A percentile compares a stretch with the other conserved stretches of the same genome.
phyloP scores from a whole-genome alignment of 306 rosid genomes.

The Trichosanthes cucumerina region DNA sequence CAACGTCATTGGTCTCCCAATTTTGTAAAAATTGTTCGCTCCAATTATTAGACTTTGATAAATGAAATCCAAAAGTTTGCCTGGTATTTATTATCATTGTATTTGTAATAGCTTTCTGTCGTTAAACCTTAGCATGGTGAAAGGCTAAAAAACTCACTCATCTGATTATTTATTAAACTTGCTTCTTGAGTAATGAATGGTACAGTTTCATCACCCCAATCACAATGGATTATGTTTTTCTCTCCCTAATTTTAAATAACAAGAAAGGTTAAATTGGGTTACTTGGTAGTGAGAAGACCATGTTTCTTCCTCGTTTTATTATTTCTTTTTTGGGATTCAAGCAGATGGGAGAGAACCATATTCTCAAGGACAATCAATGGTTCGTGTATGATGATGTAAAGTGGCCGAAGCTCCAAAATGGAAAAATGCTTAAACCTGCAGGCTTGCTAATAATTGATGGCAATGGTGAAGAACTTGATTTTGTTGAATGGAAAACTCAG shows the following conservation, averaged over 20 bases:
- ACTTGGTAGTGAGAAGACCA: background rate
- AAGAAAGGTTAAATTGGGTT: background rate
- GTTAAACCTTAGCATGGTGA: background rate
- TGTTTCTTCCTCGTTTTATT: background rate
- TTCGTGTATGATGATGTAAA: slow-evolving; percentile 31
- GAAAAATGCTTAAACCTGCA: background rate
- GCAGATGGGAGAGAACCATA: slow-evolving; percentile 54
- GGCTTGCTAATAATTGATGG: background rate
- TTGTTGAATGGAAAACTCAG: background rate
- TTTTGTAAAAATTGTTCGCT: slow-evolving; percentile 5
- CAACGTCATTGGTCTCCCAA: background rate
- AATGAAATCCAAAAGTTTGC: background rate
- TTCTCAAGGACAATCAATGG: slow-evolving; percentile 36
- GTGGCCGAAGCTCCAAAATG: slow-evolving; percentile 16
- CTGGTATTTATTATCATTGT: background rate
- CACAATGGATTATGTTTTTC: background rate
- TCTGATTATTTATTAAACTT: background rate
- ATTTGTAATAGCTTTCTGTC: background rate
- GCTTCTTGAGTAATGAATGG: background rate
- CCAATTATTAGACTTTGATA: background rate
- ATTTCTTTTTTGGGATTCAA: slow-evolving; percentile 29
- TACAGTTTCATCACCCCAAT: background rate
- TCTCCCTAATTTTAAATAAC: background rate
- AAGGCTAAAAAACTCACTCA: background rate
- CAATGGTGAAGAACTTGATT: background rate